Conservation (phyloP, 768 basidiomycete genomes). For the Suillus spraguei region DNA sequence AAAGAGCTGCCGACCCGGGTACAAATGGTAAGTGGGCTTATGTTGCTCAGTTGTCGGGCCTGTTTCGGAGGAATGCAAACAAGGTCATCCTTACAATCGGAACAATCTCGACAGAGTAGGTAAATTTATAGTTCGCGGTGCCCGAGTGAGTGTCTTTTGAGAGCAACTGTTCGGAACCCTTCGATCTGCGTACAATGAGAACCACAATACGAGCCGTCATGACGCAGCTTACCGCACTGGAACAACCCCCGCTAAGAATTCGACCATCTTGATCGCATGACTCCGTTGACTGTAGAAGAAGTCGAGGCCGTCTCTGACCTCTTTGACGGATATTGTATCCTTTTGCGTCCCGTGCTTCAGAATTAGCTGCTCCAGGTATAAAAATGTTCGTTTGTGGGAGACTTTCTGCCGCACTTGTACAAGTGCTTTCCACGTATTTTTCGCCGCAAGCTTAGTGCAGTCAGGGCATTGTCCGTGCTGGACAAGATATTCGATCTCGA, state of each 20-base stretch:
- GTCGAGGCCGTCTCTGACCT: constrained; percentile 92
- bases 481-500: constrained; percentile 94
- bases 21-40: constrained; percentile 86
- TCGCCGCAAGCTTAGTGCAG: constrained; percentile 92
- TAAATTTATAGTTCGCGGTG: constrained; percentile 96
- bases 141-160: constrained; percentile 90
- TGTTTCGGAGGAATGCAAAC: constrained; percentile 86
- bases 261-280: constrained; percentile 96
- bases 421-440: constrained; percentile 98
- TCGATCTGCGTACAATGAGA: constrained; percentile 55
- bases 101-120: constrained; percentile 95
- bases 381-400: constrained; percentile 95
- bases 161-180: constrained; percentile 92
- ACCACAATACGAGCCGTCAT: constrained; percentile 12
- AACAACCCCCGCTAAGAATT: constrained; percentile 86
- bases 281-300: constrained; percentile 93
- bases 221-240: constrained; percentile 70
- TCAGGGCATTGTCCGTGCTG: constrained; percentile 95
- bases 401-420: constrained; percentile 99
- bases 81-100: constrained; percentile 99
- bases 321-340: constrained; percentile 91
- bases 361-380: constrained; percentile 97
- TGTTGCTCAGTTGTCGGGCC: constrained; percentile 84
- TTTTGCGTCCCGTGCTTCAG: constrained; percentile 96
- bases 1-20: constrained; percentile 90